Evolutionary conservation across 108 stramenopile species (phyloP).

Genomic region (Seminavis robusta): DNA sequence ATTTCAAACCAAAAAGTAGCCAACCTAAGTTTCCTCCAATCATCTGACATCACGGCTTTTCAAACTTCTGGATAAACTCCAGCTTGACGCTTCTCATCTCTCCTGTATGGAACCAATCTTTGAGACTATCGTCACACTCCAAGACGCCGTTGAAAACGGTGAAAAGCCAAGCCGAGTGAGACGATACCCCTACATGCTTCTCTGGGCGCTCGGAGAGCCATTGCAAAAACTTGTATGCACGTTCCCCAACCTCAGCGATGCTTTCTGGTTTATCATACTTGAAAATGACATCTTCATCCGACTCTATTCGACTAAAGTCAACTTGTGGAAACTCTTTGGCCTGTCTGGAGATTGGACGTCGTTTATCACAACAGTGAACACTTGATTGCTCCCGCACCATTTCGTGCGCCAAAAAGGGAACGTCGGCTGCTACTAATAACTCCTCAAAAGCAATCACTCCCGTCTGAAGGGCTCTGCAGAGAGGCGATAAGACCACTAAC

Average conservation of each 20-base stretch:
- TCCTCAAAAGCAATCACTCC: conserved; percentile 66
- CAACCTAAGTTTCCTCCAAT: no score
- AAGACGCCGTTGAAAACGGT: conserved; percentile 47
- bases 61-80: conserved; percentile 30
- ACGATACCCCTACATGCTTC: conserved; percentile 36
- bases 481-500: conserved; percentile 60
- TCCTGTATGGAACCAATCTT: conserved; percentile 59
- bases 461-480: conserved; percentile 69
- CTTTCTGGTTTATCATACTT: conserved; percentile 35
- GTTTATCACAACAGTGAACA: conserved; percentile 69
- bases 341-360: conserved; percentile 49
- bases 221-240: conserved; percentile 50
- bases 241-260: conserved; percentile 43
- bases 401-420: conserved; percentile 70
- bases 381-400: conserved; percentile 70
- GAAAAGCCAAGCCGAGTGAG: conserved; percentile 52
- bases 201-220: conserved; percentile 43
- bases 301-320: conserved; percentile 46
- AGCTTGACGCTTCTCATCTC: conserved; percentile 54
- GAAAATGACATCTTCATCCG: conserved; percentile 56
- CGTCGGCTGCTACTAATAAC: conserved; percentile 23
- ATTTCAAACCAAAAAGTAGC: no score
- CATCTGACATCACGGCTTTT: no score
- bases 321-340: conserved; percentile 53
- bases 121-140: conserved; percentile 38